These are phyloP conservation scores for Candida koratica DNA, from an alignment of 805 yeast species.

Conservation along the genomic window DNA sequence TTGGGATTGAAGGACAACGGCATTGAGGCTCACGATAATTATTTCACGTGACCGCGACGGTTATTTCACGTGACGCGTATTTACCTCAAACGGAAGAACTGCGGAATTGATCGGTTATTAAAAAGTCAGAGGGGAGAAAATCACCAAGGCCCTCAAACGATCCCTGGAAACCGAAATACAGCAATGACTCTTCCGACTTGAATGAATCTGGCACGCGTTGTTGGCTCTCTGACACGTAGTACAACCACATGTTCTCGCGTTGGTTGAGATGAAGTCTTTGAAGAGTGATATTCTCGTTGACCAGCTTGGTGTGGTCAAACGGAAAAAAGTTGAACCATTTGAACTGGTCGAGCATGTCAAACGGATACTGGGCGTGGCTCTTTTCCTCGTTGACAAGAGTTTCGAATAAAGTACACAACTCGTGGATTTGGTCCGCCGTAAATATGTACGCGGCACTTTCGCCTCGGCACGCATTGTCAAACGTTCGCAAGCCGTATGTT, in stretches of 20 bases:
- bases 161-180: background rate
- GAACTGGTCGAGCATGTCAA: background rate
- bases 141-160: constrained; percentile 9
- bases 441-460: constrained; percentile 10
- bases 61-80: constrained; percentile 11
- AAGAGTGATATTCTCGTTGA: constrained; percentile 10
- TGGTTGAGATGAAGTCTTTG: constrained; percentile 14
- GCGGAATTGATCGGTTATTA: constrained; percentile 5
- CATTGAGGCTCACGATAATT: constrained; percentile 12
- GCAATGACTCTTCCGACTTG: constrained; percentile 6
- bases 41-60: constrained; percentile 12
- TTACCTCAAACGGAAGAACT: background rate
- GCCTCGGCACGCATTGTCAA: constrained; percentile 6
- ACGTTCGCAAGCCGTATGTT: constrained; percentile 7
- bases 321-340: constrained; percentile 14
- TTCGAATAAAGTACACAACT: constrained; percentile 8
- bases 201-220: constrained; percentile 12
- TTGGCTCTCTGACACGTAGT: constrained; percentile 1
- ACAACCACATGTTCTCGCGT: constrained; percentile 12
- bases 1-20: constrained; percentile 10
- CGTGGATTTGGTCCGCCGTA: constrained; percentile 11
- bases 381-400: background rate
- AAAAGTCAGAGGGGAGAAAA: constrained; percentile 9
- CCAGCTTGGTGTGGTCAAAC: constrained; percentile 8
- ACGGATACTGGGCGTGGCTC: background rate